Base-by-base conservation (phyloP, 352 stramenopile genomes). In the Pythium rishiriense region DNA sequence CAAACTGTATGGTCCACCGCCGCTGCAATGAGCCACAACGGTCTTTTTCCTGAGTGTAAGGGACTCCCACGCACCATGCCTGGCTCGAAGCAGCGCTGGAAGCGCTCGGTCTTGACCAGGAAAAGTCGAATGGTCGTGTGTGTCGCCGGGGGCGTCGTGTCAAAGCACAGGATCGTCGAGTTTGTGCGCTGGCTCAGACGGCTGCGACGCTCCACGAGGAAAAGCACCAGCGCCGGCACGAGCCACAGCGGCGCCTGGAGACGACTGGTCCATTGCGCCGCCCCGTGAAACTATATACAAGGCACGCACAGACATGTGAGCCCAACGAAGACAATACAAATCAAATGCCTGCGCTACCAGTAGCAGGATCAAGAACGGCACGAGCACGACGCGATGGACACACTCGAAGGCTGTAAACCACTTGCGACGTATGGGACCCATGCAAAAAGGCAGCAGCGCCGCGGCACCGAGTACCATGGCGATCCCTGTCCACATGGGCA, bases 401-500 rank as follows among this genome's bases (percentile, higher is more conserved):
- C 62, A 29, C 7, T 63, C 51, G 48, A 86, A 83, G n/a, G 31
- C 19, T 7, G 51, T 25, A 33, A 78, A 86, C 29, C 49, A 75
- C 33, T 21, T 31, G 11, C 37, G 53, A 17, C 74, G 60, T 3
- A 70, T 54, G 24, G 55, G 46, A 1, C 58, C 62, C 10, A 78
- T 22, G 1, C 51, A 67, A 42, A 70, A 80, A 26, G 70, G 73
- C 1, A 75, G 52, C 0, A 74, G 58, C 14, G 76, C 8, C 4
- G 70, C 2, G 5, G 69, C 66, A 28, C 62, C 75, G 3, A 71
- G 1, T 0, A 79, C 31, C 70, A 85, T 78, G 8, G 59, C 57
- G 14, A 80, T 17, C 1, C 77, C 77, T 15, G 77, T 83, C 72
- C 72, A 81, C 26, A 86, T 76, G 1, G 77, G 77, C 1, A 79